These are phyloP conservation scores for Camellia sinensis DNA, from an alignment of 148 eudicot species.

Conservation along the genomic window DNA sequence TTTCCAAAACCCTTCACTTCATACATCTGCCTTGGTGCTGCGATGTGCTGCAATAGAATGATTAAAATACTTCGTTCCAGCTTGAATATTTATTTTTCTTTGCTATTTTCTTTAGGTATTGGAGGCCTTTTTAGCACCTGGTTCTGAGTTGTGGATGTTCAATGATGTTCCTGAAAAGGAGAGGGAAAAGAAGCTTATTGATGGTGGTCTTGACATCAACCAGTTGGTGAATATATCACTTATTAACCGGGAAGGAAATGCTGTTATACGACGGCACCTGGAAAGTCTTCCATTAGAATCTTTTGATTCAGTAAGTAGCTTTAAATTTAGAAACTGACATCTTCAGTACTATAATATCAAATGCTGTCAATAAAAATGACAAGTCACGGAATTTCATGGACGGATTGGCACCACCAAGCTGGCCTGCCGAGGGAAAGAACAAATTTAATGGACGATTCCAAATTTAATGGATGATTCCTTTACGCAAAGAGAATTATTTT, in stretches of 20 bases:
- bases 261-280: slow-evolving; percentile 55
- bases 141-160: slow-evolving; percentile 64
- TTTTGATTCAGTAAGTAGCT: slow-evolving; percentile 49
- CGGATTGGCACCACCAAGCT: slow-evolving; percentile 3
- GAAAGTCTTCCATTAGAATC: slow-evolving; percentile 63
- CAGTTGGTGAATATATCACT: slow-evolving; percentile 41
- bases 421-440: background rate
- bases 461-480: background rate
- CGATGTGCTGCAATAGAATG: slow-evolving; percentile 10
- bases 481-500: background rate
- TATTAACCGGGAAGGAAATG: slow-evolving; percentile 60
- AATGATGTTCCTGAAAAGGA: slow-evolving; percentile 53
- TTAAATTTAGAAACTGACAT: background rate
- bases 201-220: slow-evolving; percentile 52
- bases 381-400: background rate
- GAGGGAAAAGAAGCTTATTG: slow-evolving; percentile 53
- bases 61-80: slow-evolving; percentile 1
- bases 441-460: background rate
- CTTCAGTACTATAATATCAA: background rate
- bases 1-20: background rate
- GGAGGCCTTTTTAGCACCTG: slow-evolving; percentile 56
- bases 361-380: background rate
- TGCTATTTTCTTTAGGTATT: slow-evolving; percentile 39
- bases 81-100: slow-evolving; percentile 1
- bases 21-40: slow-evolving; percentile 5